Base-by-base conservation (phyloP, 352 stramenopile species). In the Stramenopiles sp. region DNA sequence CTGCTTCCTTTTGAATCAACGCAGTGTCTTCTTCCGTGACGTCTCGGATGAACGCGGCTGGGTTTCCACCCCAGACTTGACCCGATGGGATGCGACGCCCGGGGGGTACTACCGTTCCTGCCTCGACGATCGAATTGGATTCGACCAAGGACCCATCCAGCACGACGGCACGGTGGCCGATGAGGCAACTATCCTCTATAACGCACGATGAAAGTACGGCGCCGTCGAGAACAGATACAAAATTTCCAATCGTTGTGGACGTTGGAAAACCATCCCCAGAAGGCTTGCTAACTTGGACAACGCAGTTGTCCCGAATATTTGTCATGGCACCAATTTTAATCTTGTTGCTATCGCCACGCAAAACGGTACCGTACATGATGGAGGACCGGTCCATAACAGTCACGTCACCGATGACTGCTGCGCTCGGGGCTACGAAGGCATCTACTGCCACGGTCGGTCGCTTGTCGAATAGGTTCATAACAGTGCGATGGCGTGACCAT, bases 311-410 rank as follows among this genome's bases (percentile, higher is more conserved):
- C 85, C 97, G 93, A 73, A 98, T 88, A 82, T 98, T 97, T 35
- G 92, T 96, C 73, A 90, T 87, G 82, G 96, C 93, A 71, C 91
- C 92, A 77, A 98, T 94, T 78, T 89, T 92, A 49, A 95, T 89
- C 77, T 88, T 85, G 81, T 92, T 94, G 49, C 91, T 78, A 83
- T 93, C 88, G 74, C 88, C 92, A 80, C 93, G 87, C 77, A 98
- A 91, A 73, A 97, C 87, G 34, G 94, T 88, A 82, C 95, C 95
- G 85, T 98, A 98, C 83, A 91, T 97, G 78, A 98, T 84, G 25
- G 90, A 97, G 30, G 88, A 87, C 78, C 95, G 88, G 79, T 93
- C 88, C 79, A 85, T 91, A 75, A 98, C 89, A 80, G 95, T 87
- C 43, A 98, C 93, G 79, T 94, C 91, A 68, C 93, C 93, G 76